Evolutionary conservation across 768 basidiomycete species (phyloP).

Genomic region (Macrolepiota albuminosa): DNA sequence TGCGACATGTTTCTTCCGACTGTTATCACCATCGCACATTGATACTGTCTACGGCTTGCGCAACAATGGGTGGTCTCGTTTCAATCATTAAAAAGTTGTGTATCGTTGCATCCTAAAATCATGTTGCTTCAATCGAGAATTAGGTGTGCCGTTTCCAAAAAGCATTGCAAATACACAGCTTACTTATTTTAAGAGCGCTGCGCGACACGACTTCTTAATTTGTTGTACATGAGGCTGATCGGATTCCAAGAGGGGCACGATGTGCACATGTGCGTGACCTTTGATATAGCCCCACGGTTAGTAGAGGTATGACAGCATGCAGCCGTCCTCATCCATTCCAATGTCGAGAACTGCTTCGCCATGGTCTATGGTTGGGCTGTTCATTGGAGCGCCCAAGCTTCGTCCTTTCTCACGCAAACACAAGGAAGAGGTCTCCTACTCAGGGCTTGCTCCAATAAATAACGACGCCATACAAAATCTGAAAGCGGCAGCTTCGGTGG

Average conservation of each 20-base stretch:
- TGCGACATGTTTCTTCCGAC: background rate
- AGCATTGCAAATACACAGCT: background rate
- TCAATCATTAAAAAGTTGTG: background rate
- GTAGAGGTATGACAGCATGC: background rate
- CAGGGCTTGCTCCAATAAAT: background rate
- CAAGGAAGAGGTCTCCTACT: background rate
- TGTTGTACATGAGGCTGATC: background rate
- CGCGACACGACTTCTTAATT: background rate
- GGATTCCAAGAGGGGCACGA: background rate
- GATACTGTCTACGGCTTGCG: background rate
- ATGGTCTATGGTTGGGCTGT: slow-evolving; percentile 15
- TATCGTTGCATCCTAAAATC: background rate
- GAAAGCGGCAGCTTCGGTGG: slow-evolving; percentile 1
- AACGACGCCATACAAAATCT: background rate
- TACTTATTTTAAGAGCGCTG: background rate
- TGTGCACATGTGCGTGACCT: background rate
- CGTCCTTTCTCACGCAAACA: slow-evolving; percentile 4
- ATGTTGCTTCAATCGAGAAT: background rate
- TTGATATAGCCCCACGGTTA: background rate
- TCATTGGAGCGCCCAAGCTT: slow-evolving; percentile 12
- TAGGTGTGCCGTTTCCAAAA: background rate
- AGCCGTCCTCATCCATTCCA: background rate
- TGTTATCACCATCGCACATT: background rate
- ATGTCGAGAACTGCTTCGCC: slow-evolving; percentile 12
- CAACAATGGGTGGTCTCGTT: background rate